A percentile compares a stretch with the other conserved stretches of the same genome.
phyloP scores from a whole-genome alignment of 1,139 yeast genomes.

The Saccharomycopsis hybrid region DNA sequence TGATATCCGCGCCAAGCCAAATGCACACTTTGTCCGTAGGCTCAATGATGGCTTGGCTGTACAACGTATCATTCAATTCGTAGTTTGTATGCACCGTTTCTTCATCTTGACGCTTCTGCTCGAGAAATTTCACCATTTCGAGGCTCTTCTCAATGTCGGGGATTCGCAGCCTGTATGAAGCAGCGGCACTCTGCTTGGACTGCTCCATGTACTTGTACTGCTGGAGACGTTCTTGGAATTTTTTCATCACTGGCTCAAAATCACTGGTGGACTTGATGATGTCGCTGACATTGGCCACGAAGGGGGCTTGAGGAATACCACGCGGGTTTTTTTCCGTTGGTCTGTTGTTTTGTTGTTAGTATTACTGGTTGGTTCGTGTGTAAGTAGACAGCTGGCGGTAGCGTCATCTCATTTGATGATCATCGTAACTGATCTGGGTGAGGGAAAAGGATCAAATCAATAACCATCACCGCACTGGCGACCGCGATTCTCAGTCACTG shows the following conservation, averaged over 20 bases:
- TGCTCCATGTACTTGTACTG: conserved; percentile 84
- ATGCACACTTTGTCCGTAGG: conserved; percentile 64
- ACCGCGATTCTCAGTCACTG: too few species aligned
- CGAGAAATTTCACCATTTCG: conserved; percentile 59
- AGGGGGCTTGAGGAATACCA: conserved; percentile 96
- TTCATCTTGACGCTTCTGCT: conserved; percentile 39
- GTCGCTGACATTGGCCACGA: conserved; percentile 77
- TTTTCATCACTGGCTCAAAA: conserved; percentile 58
- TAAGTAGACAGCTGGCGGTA: too few species aligned
- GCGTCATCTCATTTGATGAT: neutral
- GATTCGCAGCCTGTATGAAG: conserved; percentile 63
- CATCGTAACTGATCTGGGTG: neutral
- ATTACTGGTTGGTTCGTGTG: too few species aligned
- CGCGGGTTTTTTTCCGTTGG: conserved; percentile 58
- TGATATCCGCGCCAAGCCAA: conserved; percentile 97
- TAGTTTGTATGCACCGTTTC: conserved; percentile 61
- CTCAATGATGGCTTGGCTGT: conserved; percentile 68
- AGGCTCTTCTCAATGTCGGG: conserved; percentile 88
- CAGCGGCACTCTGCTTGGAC: conserved; percentile 64
- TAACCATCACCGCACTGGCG: too few species aligned
- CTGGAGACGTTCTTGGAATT: conserved; percentile 75
- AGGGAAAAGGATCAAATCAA: neutral
- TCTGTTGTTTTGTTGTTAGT: conserved; percentile 18
- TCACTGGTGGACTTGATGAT: conserved; percentile 64
- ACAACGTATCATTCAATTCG: conserved; percentile 88